A percentile compares a stretch with the other conserved stretches of the same genome.
Conservation (phyloP, 2,329 filamentous ascomycete genomes). For the Aspergillus nomiae region DNA sequence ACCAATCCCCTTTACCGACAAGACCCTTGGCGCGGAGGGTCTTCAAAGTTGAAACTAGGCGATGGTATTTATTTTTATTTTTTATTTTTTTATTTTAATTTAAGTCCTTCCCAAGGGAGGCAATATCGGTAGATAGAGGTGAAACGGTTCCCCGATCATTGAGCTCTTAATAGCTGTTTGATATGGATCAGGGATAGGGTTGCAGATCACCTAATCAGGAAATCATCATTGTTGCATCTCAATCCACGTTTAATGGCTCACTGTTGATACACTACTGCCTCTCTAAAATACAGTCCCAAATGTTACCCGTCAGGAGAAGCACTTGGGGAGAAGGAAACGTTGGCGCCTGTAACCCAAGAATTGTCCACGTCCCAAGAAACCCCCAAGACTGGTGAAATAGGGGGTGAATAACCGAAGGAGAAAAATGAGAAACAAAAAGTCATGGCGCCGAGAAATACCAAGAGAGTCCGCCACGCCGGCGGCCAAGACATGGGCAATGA, state of each 20-base stretch:
- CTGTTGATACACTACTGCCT: constrained; percentile 6
- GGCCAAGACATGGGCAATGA: constrained; percentile 29
- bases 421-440: constrained; percentile 17
- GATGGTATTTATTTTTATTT: neutral
- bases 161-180: neutral
- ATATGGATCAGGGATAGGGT: neutral
- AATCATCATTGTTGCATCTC: neutral
- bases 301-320: constrained; percentile 1
- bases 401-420: constrained; percentile 12
- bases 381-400: constrained; percentile 4
- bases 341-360: constrained; percentile 3
- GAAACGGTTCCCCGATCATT: neutral
- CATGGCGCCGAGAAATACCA: constrained; percentile 39
- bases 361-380: constrained; percentile 10
- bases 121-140: neutral
- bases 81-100: neutral
- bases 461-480: constrained; percentile 27
- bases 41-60: neutral
- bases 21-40: constrained; percentile 2
- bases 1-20: constrained; percentile 2
- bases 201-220: neutral
- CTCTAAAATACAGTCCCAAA: constrained; percentile 17
- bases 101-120: neutral
- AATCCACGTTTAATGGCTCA: constrained; percentile 7
- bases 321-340: constrained; percentile 5